Base-by-base conservation (phyloP, 768 basidiomycete species). In the Auriculariales sp. region DNA sequence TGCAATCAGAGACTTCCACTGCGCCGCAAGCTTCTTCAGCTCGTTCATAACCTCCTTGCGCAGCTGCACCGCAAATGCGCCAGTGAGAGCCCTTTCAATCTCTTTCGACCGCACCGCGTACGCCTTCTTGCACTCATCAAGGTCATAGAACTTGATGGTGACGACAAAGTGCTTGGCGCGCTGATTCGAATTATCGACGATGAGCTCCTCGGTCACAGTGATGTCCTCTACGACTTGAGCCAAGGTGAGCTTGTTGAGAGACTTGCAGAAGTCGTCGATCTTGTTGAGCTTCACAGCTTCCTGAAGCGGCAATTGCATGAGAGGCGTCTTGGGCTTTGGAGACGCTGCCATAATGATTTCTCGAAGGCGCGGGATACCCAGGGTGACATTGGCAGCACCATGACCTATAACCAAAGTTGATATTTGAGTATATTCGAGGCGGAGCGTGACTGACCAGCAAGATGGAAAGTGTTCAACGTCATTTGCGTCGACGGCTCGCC, bases 311-410 rank as follows among this genome's bases (percentile, higher is more conserved):
- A 98, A 84, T 28, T 71, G 80, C 95, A 99, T 99, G 4, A 91
- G 97, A 5, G 95, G 95, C 2, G 95, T 99, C 64, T 91, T 94
- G 47, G 93, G 94, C 56, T 91, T 85, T 57, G 78, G 78, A 4
- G 94, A 93, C 4, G 95, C 95, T 0, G 94, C 97, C 93, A 98
- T 97, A 57, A 99, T 89, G 59, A 99, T 95, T 69, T 99, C 95
- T 64, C 94, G 83, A 5, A 99, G 72, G 60, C 95, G 94, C 33
- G 95, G 95, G 57, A 99, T 99, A 75, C 95, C 95, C 36, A 99
- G 75, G 0, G 95, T 99, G 53, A 99, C 95, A 63, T 99, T 99
- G 34, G 95, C 95, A 52, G 95, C 95, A 66, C 95, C 94, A 61
- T 98, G 95, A 55, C 94, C 90, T 92, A 56, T 30, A 14, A 24